Evolutionary conservation across 306 rosid genomes (phyloP), one percentile per base, ranked within the genome.

Genomic region (Cyclanthera cordifolia): DNA sequence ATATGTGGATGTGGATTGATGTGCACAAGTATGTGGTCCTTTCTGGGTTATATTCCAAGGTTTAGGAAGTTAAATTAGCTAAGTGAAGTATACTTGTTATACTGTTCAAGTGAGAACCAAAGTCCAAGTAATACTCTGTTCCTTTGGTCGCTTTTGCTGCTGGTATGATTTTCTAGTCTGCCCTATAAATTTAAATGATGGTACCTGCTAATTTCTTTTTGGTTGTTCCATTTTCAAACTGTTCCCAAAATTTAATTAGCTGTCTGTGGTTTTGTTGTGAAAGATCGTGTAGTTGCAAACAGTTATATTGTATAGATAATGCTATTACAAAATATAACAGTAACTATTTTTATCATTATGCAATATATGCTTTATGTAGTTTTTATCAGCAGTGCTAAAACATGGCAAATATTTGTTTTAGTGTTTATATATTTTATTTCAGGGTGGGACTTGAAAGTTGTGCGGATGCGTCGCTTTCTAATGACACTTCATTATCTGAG

Each of bases 391-490:
- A 41, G 51, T 64, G 52, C 15, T 65, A 45, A 41, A 53, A 45
- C 39, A 65, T 65, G 70, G 2, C 23, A 45, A 45, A 65, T 65
- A 23, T 5, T 65, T 19, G 21, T 65, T 45, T 65, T 11, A 12
- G 21, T 64, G 52, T 64, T 20, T 13, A 64, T 43, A 21, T 43
- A 64, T 55, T 43, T 23, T 71, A 73, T 85, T 71, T 67, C 86
- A 92, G 97, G 96, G 71, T 92, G 98, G 98, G 90, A 84, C 81
- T 69, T 86, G 68, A 92, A 87, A 83, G 51, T 87, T 67, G 82
- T 88, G 72, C 95, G 95, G 56, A 80, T 84, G 71, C 95, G 90
- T 74, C 85, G 81, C 57, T 84, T 92, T 68, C 96, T 85, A 59
- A 73, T 92, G 81, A 87, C 95, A 39, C 61, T 92, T 85, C 93